Evolutionary conservation across 768 basidiomycete species (phyloP).

Genomic region (Leucosporidium yakuticum): DNA sequence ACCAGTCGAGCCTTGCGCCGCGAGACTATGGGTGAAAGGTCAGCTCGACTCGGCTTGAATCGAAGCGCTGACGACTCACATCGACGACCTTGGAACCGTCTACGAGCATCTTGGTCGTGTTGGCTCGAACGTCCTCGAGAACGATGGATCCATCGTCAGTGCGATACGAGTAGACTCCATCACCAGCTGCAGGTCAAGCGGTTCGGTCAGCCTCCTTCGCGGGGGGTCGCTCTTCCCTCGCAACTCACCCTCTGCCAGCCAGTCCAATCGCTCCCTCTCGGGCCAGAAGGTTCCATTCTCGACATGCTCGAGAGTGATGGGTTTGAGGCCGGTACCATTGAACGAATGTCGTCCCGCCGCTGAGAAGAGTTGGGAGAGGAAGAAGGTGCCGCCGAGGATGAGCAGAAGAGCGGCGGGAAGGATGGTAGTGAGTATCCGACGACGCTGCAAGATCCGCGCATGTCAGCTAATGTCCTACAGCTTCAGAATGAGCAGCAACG

Average conservation of each 20-base stretch:
- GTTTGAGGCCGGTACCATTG: slow-evolving; percentile 15
- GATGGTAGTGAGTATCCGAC: slow-evolving; percentile 4
- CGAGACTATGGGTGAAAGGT: slow-evolving; percentile 6
- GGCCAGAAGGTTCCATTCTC: slow-evolving; percentile 82
- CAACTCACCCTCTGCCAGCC: slow-evolving; percentile 83
- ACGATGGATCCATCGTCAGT: slow-evolving; percentile 60
- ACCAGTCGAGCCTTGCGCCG: slow-evolving; percentile 39
- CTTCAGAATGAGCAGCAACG: too few relatives aligned
- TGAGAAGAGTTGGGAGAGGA: neutral
- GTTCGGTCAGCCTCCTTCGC: neutral
- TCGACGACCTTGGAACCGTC: slow-evolving; percentile 57
- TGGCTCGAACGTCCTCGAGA: slow-evolving; percentile 73
- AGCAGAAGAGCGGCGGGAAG: neutral
- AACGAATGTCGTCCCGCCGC: slow-evolving; percentile 11
- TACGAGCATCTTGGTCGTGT: slow-evolving; percentile 60
- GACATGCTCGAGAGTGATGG: slow-evolving; percentile 48
- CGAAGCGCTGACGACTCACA: slow-evolving; percentile 47
- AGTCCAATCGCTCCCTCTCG: slow-evolving; percentile 54
- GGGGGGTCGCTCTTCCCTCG: too few relatives aligned
- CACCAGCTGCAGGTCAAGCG: slow-evolving; percentile 59
- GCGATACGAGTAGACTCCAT: slow-evolving; percentile 74
- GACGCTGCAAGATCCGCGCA: neutral
- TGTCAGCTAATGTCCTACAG: neutral
- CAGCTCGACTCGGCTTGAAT: neutral
- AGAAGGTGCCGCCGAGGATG: slow-evolving; percentile 2